phyloP scores from a whole-genome alignment of 768 basidiomycete species.

The Coprinopsis cinerea region DNA sequence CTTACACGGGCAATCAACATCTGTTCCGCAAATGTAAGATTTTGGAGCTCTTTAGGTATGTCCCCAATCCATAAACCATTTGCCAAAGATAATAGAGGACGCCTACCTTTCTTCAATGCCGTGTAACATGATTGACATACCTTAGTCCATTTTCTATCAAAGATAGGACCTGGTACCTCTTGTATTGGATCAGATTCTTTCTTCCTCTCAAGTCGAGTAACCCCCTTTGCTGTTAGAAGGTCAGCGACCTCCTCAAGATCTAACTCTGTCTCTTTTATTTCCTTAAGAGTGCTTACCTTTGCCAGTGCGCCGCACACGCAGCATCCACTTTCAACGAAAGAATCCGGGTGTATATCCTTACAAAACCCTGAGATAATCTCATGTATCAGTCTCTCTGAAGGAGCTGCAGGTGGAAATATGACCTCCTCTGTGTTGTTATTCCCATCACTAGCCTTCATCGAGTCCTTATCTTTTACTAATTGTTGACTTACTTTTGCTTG shows the following conservation, averaged over 20 bases:
- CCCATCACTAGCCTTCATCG: too few species aligned
- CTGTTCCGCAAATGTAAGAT: slow-evolving; percentile 1
- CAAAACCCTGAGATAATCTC: background rate
- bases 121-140: background rate
- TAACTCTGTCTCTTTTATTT: background rate
- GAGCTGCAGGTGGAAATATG: background rate
- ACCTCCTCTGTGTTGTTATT: too few species aligned
- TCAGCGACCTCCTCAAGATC: background rate
- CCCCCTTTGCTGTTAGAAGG: background rate
- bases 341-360: background rate
- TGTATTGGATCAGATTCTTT: background rate
- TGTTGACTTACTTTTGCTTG: too few species aligned
- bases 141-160: background rate
- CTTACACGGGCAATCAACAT: background rate
- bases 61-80: slow-evolving; percentile 5
- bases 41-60: background rate
- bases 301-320: background rate
- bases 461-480: too few species aligned
- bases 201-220: background rate
- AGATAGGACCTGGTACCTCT: background rate
- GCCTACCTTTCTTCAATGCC: background rate
- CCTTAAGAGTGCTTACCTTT: background rate
- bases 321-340: background rate
- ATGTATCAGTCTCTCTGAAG: background rate
- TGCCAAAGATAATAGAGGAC: background rate